Evolutionary conservation across 176 grass and related monocot species (phyloP), one percentile per base, ranked within the genome.

Genomic region (Juncus effusus): DNA sequence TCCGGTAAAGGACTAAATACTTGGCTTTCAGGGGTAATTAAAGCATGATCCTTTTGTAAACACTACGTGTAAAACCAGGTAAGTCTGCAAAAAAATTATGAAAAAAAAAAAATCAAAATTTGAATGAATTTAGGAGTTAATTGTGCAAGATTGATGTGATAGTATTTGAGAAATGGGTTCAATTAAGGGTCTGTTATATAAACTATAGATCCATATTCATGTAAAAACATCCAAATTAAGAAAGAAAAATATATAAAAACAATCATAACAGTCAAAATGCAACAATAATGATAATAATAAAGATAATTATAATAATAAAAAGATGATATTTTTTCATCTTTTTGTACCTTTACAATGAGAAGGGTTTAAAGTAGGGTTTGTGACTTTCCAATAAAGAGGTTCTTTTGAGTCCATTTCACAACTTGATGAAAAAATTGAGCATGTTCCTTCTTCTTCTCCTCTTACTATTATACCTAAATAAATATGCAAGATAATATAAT

Each of bases 1-100:
- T 92, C 85, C 60, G 88, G 85, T 28, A 92, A 79, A 65, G 94
- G 94, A 58, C 88, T 63, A 73, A 97, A 92, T 56, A 92, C 94
- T 64, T 97, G 88, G 70, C 94, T 97, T 84, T 97, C 94, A 44
- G 94, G 88, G 62, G 88, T 89, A 84, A 97, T 76, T 74, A 97
- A 54, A 82, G 94, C 83, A 76, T 97, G 88, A 51, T 89, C 85
- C 78, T 85, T 75, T 78, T 83, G 73, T 82, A 89, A 16, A 92
- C 83, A 78, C 88, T 97, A 62, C 94, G 85, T 57, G 88, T 97
- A 62, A 97, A 92, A 76, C 94, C 94, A 77, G 94, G 94, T 84
- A 97, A 82, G 84, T 97, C 94, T 97, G 19, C 19, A 28, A 28
- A 28, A 28, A 28, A 62, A 16, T 73, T 72, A 28, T 72, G 62